phyloP scores from a whole-genome alignment of 2,329 filamentous ascomycete species.

The Thelonectria olida region DNA sequence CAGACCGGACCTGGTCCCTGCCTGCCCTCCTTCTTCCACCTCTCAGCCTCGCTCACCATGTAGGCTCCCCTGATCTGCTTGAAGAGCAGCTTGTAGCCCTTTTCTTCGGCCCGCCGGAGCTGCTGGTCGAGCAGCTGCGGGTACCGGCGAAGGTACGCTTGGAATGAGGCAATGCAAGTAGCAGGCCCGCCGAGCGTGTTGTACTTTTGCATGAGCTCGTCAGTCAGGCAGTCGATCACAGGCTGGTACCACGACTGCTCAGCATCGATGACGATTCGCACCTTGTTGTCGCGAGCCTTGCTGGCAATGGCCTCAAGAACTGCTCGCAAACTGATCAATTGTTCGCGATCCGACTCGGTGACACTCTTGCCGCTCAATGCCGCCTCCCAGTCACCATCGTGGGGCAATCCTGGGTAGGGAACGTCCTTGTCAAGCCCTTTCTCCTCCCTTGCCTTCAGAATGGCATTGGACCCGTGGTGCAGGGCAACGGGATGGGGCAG shows the following conservation, averaged over 20 bases:
- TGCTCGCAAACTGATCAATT: conserved; percentile 17
- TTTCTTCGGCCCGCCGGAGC: conserved; percentile 28
- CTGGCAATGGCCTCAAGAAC: conserved; percentile 26
- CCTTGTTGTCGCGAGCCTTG: conserved; percentile 27
- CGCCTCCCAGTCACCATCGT: conserved; percentile 32
- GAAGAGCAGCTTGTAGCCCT: conserved; percentile 33
- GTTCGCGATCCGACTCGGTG: conserved; percentile 23
- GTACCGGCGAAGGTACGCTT: conserved; percentile 31
- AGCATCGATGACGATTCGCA: conserved; percentile 33
- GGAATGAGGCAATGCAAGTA: conserved; percentile 34
- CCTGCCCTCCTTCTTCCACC: conserved; percentile 21
- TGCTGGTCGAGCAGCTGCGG: conserved; percentile 34
- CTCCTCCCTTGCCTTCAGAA: conserved; percentile 23
- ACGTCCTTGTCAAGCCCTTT: conserved; percentile 28
- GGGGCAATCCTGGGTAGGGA: conserved; percentile 29
- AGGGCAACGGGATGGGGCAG: conserved; percentile 28
- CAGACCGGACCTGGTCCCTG: conserved; percentile 19
- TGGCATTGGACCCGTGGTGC: conserved; percentile 23
- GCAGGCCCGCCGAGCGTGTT: conserved; percentile 29
- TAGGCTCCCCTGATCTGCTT: conserved; percentile 26
- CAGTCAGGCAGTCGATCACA: conserved; percentile 29
- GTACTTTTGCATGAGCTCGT: conserved; percentile 37
- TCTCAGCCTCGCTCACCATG: conserved; percentile 22
- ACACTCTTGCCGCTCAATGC: conserved; percentile 27
- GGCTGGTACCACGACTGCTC: conserved; percentile 35